Conservation (phyloP, 2,329 filamentous ascomycete species). For the Akanthomyces lecanii region DNA sequence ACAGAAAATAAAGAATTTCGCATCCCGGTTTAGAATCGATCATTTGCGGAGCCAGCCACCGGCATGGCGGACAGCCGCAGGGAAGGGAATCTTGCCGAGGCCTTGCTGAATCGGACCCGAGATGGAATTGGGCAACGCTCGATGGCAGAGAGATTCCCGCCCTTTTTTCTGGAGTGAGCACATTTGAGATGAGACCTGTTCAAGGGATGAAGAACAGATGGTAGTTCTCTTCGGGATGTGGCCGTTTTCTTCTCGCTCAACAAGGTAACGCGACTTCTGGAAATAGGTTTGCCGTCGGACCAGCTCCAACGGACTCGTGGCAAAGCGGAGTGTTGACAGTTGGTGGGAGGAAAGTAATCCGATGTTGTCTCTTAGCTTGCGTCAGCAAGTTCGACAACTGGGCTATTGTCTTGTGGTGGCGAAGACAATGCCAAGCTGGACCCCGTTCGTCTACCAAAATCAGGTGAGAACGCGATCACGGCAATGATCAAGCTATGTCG, state of each 20-base stretch:
- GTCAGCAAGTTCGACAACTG: not conserved
- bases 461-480: not conserved
- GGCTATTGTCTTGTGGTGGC: not conserved
- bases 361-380: not conserved
- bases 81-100: not conserved
- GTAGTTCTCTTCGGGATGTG: constrained; percentile 8
- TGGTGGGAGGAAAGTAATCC: not conserved
- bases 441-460: too few relatives aligned
- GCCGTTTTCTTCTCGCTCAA: not conserved
- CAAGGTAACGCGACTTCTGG: not conserved
- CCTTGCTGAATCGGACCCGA: not conserved
- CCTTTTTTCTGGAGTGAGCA: not conserved
- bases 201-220: constrained; percentile 10
- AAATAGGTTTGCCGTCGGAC: constrained; percentile 6
- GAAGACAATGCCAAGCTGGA: not conserved
- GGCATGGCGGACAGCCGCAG: not conserved
- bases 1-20: not conserved
- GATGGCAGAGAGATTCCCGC: not conserved
- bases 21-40: not conserved
- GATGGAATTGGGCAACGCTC: not conserved
- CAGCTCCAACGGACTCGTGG: not conserved
- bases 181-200: constrained; percentile 5
- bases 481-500: not conserved
- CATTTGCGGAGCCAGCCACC: not conserved
- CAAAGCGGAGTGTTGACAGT: not conserved